phyloP scores from a whole-genome alignment of 176 grass and related monocot species.

The Saccharum officinarum region DNA sequence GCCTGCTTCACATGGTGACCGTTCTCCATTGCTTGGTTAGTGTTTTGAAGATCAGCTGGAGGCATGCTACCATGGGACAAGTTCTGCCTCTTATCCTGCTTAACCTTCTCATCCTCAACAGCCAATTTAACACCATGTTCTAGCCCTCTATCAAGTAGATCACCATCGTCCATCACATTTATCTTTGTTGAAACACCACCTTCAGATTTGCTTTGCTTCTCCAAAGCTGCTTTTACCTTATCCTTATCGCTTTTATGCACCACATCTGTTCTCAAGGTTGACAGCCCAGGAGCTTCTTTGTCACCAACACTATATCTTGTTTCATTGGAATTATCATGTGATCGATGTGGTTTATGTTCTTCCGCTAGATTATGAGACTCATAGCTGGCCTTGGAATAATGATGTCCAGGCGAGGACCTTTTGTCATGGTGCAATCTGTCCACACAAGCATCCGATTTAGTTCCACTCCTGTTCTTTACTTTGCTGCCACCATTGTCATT shows the following conservation, averaged over 20 bases:
- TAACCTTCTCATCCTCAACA: constrained; percentile 67
- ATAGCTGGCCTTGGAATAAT: constrained; percentile 31
- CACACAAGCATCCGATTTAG: constrained; percentile 25
- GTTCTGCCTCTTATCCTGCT: constrained; percentile 41
- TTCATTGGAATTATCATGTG: constrained; percentile 35
- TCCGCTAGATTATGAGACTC: constrained; percentile 34
- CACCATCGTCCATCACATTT: constrained; percentile 76
- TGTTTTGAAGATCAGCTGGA: constrained; percentile 27
- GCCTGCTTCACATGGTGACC: constrained; percentile 35
- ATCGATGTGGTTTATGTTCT: constrained; percentile 28
- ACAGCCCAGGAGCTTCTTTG: constrained; percentile 49
- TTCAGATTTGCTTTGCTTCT: constrained; percentile 73
- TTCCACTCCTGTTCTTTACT: constrained; percentile 36
- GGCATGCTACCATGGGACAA: constrained; percentile 15
- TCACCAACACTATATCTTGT: constrained; percentile 26
- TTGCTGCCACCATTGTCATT: constrained; percentile 35
- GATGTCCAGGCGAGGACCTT: constrained; percentile 25
- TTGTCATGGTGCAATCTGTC: constrained; percentile 31
- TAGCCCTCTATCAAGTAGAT: constrained; percentile 80
- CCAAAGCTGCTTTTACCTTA: constrained; percentile 83
- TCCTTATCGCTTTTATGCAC: constrained; percentile 82
- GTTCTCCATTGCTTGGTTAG: constrained; percentile 40
- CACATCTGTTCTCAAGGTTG: constrained; percentile 59
- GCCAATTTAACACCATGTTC: constrained; percentile 88
- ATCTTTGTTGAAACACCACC: constrained; percentile 55